phyloP scores from a whole-genome alignment of 2,329 filamentous ascomycete genomes.

The Epichloe uncinata region DNA sequence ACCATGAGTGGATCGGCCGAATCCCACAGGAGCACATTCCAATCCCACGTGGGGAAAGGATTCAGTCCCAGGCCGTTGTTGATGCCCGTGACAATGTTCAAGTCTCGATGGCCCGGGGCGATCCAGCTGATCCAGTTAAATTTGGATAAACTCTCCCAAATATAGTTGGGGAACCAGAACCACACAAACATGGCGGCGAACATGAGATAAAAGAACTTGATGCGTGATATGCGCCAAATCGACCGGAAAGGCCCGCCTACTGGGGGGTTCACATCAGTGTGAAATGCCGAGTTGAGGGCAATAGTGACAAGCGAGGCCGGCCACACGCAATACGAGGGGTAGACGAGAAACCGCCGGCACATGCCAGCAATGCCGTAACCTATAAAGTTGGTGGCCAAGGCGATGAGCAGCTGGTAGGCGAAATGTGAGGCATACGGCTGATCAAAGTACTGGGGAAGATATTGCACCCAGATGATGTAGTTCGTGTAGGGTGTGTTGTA shows the following conservation, averaged over 20 bases:
- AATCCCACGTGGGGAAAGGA: conserved; percentile 33
- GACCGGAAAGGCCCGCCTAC: conserved; percentile 29
- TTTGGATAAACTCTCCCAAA: conserved; percentile 36
- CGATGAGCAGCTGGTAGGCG: conserved; percentile 41
- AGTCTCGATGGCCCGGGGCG: conserved; percentile 28
- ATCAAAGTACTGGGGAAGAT: conserved; percentile 39
- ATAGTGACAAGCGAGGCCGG: conserved; percentile 42
- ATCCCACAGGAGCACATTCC: conserved; percentile 32
- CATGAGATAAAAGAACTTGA: conserved; percentile 37
- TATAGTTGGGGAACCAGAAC: conserved; percentile 45
- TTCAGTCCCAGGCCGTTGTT: conserved; percentile 33
- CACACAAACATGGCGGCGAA: conserved; percentile 42
- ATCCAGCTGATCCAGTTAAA: conserved; percentile 49
- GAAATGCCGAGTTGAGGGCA: conserved; percentile 39
- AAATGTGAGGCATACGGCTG: conserved; percentile 38
- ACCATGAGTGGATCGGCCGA: conserved; percentile 32
- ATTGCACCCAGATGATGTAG: conserved; percentile 42
- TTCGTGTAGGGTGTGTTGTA: conserved; percentile 40
- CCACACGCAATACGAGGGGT: conserved; percentile 44
- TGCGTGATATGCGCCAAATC: conserved; percentile 33
- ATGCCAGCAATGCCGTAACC: conserved; percentile 48
- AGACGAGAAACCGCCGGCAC: conserved; percentile 39
- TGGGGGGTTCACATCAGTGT: conserved; percentile 28
- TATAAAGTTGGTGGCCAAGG: conserved; percentile 42
- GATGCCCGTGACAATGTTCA: conserved; percentile 30